These are phyloP conservation scores for Colletotrichum somersetense DNA, from an alignment of 2,329 filamentous ascomycete species.

Conservation along the genomic window DNA sequence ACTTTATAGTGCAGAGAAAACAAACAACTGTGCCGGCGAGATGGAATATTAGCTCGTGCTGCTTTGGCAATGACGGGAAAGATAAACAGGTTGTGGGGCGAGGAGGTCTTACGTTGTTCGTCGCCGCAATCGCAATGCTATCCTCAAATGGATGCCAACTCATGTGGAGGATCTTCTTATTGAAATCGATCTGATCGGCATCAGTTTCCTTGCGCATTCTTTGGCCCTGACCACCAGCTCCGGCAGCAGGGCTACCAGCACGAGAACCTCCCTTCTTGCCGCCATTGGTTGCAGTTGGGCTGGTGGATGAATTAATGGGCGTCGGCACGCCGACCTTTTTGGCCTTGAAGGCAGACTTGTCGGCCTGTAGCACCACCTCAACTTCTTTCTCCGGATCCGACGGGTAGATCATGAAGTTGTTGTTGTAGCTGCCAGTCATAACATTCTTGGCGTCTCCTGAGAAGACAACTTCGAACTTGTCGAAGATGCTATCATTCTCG, in stretches of 20 bases:
- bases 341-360: conserved; percentile 99
- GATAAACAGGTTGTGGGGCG: not conserved
- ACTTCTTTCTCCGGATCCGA: conserved; percentile 96
- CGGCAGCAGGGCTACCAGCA: conserved; percentile 86
- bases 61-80: not conserved
- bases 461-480: conserved; percentile 99
- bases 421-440: conserved; percentile 99
- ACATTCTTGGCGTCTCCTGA: conserved; percentile 98
- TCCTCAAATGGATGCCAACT: conserved; percentile 99
- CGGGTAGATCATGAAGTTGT: conserved; percentile 99
- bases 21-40: conserved; percentile 70
- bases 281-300: conserved; percentile 76
- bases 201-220: conserved; percentile 99
- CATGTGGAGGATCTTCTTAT: conserved; percentile 99
- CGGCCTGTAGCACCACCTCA: conserved; percentile 95
- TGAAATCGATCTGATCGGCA: conserved; percentile 99
- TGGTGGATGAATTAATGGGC: conserved; percentile 88
- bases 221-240: conserved; percentile 75
- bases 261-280: conserved; percentile 90
- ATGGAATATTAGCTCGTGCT: not conserved
- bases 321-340: conserved; percentile 99
- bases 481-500: conserved; percentile 99
- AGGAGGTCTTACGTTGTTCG: conserved; percentile 89
- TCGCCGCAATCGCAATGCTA: conserved; percentile 98
- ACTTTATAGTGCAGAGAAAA: conserved; percentile 79